Evolutionary conservation across 2,329 filamentous ascomycete species (phyloP).

Genomic region (Metarhizium rileyi): DNA sequence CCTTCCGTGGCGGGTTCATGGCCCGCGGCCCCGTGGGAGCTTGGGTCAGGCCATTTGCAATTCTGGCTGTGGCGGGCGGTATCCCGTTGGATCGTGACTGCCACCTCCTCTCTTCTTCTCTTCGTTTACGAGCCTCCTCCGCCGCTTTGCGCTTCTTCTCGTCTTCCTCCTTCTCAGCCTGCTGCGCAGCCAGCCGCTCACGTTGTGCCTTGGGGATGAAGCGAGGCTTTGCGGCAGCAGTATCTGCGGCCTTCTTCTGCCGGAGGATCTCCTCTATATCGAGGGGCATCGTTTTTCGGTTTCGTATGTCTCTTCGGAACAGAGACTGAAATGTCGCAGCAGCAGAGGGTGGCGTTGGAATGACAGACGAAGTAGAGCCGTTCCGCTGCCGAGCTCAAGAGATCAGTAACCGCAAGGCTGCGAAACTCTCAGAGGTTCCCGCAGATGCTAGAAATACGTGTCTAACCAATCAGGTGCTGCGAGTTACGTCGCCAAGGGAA

Average conservation of each 20-base stretch:
- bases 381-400: too few species aligned
- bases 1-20: constrained; percentile 37
- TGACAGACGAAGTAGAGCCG: neutral
- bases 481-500: neutral
- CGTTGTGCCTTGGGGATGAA: constrained; percentile 78
- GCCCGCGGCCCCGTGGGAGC: constrained; percentile 65
- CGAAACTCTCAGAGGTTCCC: neutral
- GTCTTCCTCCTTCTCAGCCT: constrained; percentile 59
- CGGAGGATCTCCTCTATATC: constrained; percentile 79
- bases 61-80: constrained; percentile 12
- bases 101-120: constrained; percentile 48
- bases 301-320: neutral
- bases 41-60: constrained; percentile 14
- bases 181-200: constrained; percentile 70
- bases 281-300: constrained; percentile 32
- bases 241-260: constrained; percentile 79
- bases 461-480: constrained; percentile 6
- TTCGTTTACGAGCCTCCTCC: constrained; percentile 58
- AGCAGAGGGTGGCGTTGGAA: neutral
- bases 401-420: too few species aligned
- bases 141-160: constrained; percentile 40
- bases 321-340: neutral
- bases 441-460: neutral
- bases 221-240: constrained; percentile 76
- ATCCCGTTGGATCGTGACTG: constrained; percentile 16